phyloP scores from a whole-genome alignment of 2,329 filamentous ascomycete species.

The Emergomyces orientalis region DNA sequence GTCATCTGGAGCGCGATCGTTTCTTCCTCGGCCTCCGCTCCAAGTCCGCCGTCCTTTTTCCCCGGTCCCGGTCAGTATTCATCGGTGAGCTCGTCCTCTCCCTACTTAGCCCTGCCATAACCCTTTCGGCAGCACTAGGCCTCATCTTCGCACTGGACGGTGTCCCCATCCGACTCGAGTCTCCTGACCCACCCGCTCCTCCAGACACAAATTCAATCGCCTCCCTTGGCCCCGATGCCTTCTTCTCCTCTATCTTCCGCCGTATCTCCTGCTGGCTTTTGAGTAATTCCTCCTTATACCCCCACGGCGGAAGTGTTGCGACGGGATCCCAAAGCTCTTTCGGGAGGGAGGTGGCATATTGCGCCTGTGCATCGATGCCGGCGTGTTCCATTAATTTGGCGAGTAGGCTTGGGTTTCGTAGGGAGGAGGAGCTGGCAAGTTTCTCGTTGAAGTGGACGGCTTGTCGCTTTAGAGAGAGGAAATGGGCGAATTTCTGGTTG shows the following conservation, averaged over 20 bases:
- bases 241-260: conserved; percentile 29
- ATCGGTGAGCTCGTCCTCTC: conserved; percentile 14
- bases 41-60: conserved; percentile 5
- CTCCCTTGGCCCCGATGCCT: conserved; percentile 25
- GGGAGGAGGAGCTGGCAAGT: conserved; percentile 46
- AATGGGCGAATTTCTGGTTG: conserved; percentile 51
- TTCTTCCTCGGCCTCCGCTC: conserved; percentile 14
- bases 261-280: conserved; percentile 34
- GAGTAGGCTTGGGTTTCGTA: conserved; percentile 51
- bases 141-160: conserved; percentile 13
- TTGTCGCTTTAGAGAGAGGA: conserved; percentile 52
- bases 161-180: conserved; percentile 14
- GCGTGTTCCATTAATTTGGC: conserved; percentile 50
- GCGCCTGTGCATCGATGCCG: conserved; percentile 43
- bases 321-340: conserved; percentile 32
- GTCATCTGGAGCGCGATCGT: conserved; percentile 18
- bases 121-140: conserved; percentile 19
- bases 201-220: conserved; percentile 34
- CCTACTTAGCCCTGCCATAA: conserved; percentile 19
- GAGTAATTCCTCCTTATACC: conserved; percentile 40
- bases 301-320: conserved; percentile 32
- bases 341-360: conserved; percentile 45
- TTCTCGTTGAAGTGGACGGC: conserved; percentile 57
- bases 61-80: conserved; percentile 10
- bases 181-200: conserved; percentile 7